Base-by-base conservation (phyloP, 345 rosid genomes). In the Luvunga scandens region DNA sequence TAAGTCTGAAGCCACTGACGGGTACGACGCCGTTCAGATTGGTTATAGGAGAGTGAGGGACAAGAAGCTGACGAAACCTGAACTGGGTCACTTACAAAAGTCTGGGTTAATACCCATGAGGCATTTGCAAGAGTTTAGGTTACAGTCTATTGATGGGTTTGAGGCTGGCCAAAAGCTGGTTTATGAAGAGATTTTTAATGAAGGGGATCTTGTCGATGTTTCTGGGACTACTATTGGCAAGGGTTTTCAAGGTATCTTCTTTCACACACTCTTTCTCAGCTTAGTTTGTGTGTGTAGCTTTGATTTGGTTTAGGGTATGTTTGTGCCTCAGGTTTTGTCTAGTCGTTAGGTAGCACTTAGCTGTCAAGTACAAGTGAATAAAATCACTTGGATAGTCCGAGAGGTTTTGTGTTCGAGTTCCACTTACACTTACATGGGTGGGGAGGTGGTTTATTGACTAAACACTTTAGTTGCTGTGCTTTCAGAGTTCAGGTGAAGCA, bases 171-270 rank as follows among this genome's bases (percentile, higher is more conserved):
- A 92, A 85, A 90, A 86, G 78, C 87, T 95, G 48, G 88, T 48
- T 13, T 83, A 93, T 64, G 94, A 89, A 22, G 98, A 92, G 83
- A 61, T 92, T n/a, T 93, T 95, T 77, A 87, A 87, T 66, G 99
- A 93, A 68, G 99, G 99, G 0, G 99, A 91, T 39, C 76, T 95
- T 27, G 98, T 95, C 60, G 98, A 95, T 80, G 93, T 95, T 9
- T 82, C 99, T 34, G 99, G 99, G 22, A 93, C 92, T 1, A 92
- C 98, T 1, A 95, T 95, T 25, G 99, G 99, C 75, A 95, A 95
- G 83, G 99, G 99, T 28, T 95, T 95, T 81, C 99, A 95, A 87
- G 99, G 97, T 71, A 53, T 38, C 42, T 18, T 89, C 76, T 61
- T 81, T 67, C 33, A 24, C 27, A 34, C 62, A 28, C 38, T 30